Evolutionary conservation across 1,139 yeast species (phyloP), one percentile per base, ranked within the genome.

Genomic region (Lodderomyces elongisporus): DNA sequence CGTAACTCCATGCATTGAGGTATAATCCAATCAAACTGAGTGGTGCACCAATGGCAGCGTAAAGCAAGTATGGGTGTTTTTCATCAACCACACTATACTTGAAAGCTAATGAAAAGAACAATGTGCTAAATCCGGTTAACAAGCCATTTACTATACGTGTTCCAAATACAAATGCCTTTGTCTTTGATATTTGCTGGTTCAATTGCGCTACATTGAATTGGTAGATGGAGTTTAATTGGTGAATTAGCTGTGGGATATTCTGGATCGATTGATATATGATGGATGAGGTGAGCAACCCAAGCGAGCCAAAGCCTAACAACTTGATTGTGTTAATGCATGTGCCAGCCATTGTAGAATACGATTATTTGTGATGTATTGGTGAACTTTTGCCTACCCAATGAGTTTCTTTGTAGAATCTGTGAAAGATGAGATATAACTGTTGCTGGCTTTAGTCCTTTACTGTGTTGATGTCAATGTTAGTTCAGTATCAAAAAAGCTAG

Each of bases 61-160:
- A 75, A 24, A 75, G 47, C 47, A 75, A 65, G 47, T 74, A 75
- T 5, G 80, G 80, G 52, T 75, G 81, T 46, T 67, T 67, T 28
- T 66, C 78, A 33, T 58, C 49, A 5, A 53, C 42, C 8, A 73
- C 61, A 8, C 79, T 62, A 39, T 56, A 53, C 18, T 47, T 49
- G 45, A 58, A 75, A 10, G 75, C 76, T 43, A 64, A 44, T 24
- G 58, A 46, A 37, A 75, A 70, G 36, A 68, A 48, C 18, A 56
- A 52, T 3, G 72, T 40, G 4, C 74, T 57, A 17, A 70, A 31
- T 2, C 62, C 53, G 16, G 71, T 66, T 33, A 70, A 56, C 2
- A 57, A 41, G 15, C 51, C 41, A 34, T 63, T 57, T 25, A 57
- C 37, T 7, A 56, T 36, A 41, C 72, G 58, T 21, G 68, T 49